Percentiles rank a stretch among this genome's conserved stretches.
phyloP scores from a whole-genome alignment of 495 filamentous ascomycete genomes.

The Bryoglossum gracile region DNA sequence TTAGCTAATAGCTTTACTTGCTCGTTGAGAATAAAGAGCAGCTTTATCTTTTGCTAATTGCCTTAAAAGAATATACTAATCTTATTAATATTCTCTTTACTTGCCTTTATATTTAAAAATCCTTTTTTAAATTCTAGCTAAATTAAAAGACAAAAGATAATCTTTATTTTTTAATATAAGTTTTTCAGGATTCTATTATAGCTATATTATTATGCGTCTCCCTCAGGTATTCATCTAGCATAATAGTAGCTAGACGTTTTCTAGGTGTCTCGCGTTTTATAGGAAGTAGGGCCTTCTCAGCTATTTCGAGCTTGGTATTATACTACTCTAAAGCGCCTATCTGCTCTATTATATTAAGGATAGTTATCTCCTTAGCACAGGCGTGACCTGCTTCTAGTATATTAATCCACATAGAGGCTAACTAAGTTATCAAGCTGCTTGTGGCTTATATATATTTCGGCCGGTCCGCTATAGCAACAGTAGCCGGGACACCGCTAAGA shows the following conservation, averaged over 20 bases:
- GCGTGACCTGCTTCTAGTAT: slow-evolving; percentile 13
- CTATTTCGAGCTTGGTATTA: slow-evolving; percentile 1
- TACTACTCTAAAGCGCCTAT: slow-evolving; percentile 7
- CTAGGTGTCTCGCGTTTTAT: slow-evolving; percentile 1
- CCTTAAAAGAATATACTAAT: slow-evolving; percentile 8
- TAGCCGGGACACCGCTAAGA: not conserved
- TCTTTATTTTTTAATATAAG: slow-evolving; percentile 7
- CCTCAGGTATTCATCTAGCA: not conserved
- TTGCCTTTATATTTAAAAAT: slow-evolving; percentile 14
- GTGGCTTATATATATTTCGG: slow-evolving; percentile 1
- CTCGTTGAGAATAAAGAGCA: slow-evolving; percentile 17
- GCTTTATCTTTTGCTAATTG: slow-evolving; percentile 16
- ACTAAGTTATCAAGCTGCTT: slow-evolving; percentile 8
- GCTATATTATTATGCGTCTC: not conserved
- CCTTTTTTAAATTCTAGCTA: slow-evolving; percentile 9
- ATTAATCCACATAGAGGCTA: slow-evolving; percentile 9
- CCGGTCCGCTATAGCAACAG: not conserved
- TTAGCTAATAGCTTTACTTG: slow-evolving; percentile 17
- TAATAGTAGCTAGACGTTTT: not conserved
- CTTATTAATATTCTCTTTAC: slow-evolving; percentile 14
- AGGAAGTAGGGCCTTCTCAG: not conserved
- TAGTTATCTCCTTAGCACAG: slow-evolving; percentile 5
- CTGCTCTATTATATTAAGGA: slow-evolving; percentile 8
- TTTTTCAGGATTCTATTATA: not conserved
- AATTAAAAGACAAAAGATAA: slow-evolving; percentile 3